Evolutionary conservation across 306 rosid species (phyloP).

Genomic region (Prunus mume): DNA sequence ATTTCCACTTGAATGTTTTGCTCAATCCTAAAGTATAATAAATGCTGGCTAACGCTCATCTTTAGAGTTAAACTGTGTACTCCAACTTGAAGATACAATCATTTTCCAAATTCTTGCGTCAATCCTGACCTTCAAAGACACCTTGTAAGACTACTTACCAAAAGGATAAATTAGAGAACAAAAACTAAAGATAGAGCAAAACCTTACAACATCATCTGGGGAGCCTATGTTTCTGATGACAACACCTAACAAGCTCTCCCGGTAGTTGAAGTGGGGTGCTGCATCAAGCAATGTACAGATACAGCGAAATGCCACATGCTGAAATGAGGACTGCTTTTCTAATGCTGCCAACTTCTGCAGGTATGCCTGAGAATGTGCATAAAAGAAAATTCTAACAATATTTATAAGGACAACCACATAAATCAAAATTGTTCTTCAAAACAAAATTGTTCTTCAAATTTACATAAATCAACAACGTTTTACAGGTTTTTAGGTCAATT

Average conservation of each 20-base stretch:
- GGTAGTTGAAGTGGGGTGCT: conserved; percentile 84
- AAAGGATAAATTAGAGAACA: neutral
- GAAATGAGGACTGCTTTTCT: conserved; percentile 58
- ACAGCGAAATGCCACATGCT: conserved; percentile 71
- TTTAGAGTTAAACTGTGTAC: neutral
- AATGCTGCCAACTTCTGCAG: conserved; percentile 71
- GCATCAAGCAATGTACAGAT: conserved; percentile 83
- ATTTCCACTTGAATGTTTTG: neutral
- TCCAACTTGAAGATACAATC: neutral
- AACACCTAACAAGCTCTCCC: conserved; percentile 68
- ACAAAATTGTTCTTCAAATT: no score
- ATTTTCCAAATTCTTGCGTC: neutral
- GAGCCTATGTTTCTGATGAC: conserved; percentile 76
- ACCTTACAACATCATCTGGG: conserved; percentile 70
- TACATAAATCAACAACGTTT: no score
- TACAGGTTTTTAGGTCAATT: no score
- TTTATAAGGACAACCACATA: conserved; percentile 6
- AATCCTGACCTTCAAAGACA: neutral
- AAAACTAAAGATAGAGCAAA: conserved; percentile 22
- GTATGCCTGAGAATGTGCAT: conserved; percentile 50
- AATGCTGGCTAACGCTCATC: neutral
- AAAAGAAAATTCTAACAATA: conserved; percentile 5
- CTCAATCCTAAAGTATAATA: neutral
- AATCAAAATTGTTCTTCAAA: no score
- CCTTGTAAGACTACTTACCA: neutral